A percentile compares a stretch with the other conserved stretches of the same genome.
phyloP scores from a whole-genome alignment of 2,329 filamentous ascomycete species.

The Annulohypoxylon truncatum region DNA sequence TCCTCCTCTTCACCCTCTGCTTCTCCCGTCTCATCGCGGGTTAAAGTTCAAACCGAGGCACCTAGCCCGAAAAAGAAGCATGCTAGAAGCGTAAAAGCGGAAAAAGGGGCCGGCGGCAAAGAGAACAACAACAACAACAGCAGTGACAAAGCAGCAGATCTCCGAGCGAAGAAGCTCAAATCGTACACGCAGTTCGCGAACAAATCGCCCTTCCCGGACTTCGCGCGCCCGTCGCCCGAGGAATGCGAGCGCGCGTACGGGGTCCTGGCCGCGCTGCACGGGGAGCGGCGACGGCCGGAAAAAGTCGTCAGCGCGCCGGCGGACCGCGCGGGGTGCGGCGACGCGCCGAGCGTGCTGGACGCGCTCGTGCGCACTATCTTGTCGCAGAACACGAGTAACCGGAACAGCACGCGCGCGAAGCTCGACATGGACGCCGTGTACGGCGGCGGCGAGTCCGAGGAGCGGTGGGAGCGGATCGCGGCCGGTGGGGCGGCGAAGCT shows the following conservation, averaged over 20 bases:
- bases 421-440: conserved; percentile 59
- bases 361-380: conserved; percentile 64
- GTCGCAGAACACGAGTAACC: conserved; percentile 64
- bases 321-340: conserved; percentile 71
- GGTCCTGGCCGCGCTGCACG: conserved; percentile 74
- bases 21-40: conserved; percentile 3
- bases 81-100: neutral
- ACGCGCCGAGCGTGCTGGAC: conserved; percentile 63
- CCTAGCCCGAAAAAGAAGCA: conserved; percentile 32
- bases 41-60: conserved; percentile 27
- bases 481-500: conserved; percentile 55
- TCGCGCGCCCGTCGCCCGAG: conserved; percentile 70
- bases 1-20: conserved; percentile 7
- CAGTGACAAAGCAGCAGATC: conserved; percentile 42
- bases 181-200: conserved; percentile 55
- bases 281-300: conserved; percentile 70
- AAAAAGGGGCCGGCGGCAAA: conserved; percentile 13
- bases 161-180: conserved; percentile 58
- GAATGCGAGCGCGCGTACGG: conserved; percentile 76
- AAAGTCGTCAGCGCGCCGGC: conserved; percentile 63
- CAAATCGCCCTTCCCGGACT: conserved; percentile 74
- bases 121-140: conserved; percentile 29
- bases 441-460: conserved; percentile 53
- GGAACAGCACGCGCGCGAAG: conserved; percentile 70
- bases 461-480: conserved; percentile 56